Evolutionary conservation across 176 grass and related monocot genomes (phyloP).

Genomic region (Cenchrus fungigraminus): DNA sequence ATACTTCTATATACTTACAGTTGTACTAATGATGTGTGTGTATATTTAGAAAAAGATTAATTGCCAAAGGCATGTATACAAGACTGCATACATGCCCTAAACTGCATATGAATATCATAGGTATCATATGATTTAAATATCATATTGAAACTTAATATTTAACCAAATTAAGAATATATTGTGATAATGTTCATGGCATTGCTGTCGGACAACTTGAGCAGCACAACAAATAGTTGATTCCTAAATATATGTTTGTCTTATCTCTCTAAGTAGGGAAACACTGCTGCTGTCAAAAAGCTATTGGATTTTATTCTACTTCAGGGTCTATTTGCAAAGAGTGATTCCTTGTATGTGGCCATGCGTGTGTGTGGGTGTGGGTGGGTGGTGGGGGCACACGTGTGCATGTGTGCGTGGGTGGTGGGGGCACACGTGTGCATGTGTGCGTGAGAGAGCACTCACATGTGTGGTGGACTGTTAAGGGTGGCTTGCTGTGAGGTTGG

Average conservation of each 20-base stretch:
- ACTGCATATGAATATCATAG: neutral
- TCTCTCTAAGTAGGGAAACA: conserved; percentile 14
- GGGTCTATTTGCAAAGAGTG: neutral
- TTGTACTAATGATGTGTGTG: neutral
- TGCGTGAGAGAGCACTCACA: neutral
- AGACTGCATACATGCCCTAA: neutral
- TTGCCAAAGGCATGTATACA: neutral
- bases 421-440: neutral
- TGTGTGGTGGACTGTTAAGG: neutral
- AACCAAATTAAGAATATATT: conserved; percentile 2
- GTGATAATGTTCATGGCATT: neutral
- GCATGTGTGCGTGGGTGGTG: too few relatives aligned
- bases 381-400: too few relatives aligned
- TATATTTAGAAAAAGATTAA: conserved; percentile 4
- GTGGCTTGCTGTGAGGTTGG: conserved; percentile 6
- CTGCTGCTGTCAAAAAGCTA: neutral
- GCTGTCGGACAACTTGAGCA: conserved; percentile 26
- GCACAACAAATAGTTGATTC: conserved; percentile 16
- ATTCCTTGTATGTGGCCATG: neutral
- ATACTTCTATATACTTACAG: neutral
- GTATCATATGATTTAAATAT: neutral
- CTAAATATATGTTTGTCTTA: conserved; percentile 1
- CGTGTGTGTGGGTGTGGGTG: neutral
- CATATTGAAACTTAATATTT: conserved; percentile 15
- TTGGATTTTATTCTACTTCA: neutral